Evolutionary conservation across 306 rosid genomes (phyloP), one percentile per base, ranked within the genome.

Genomic region (Castanea sativa): DNA sequence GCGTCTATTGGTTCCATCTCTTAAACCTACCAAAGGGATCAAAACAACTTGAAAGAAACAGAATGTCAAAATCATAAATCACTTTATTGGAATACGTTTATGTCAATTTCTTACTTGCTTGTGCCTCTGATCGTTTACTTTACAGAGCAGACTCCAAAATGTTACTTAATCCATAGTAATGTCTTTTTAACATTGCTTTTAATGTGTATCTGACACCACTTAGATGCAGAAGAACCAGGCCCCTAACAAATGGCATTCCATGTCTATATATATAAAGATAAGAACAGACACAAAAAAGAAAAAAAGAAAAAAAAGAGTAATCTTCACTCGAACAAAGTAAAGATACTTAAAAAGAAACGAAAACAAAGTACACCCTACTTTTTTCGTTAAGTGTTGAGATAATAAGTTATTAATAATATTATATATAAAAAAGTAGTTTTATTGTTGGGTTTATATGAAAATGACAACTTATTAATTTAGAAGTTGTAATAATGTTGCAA

Each of bases 1-100:
- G 74, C 87, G 69, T 88, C 83, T n/a, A 83, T 88, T 83, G 83
- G 82, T 79, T 83, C 89, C 88, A 73, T 83, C 80, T 73, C 79
- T 69, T 38, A 74, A 73, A 83, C 84, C 86, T 60, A 79, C 76
- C 85, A 82, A 84, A 60, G 69, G 75, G 72, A 84, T 81, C 80
- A 78, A 81, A 76, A 79, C 86, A 76, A 83, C 33, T 65, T 59
- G 73, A 83, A 81, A 81, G 55, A 78, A 81, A 71, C 79, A 73
- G 56, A 57, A 85, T 57, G 86, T 81, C 85, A 81, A 83, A 30
- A 79, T 85, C 83, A 64, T 21, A 38, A 41, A 70, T 52, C 58
- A 69, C 82, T 78, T 80, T 81, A 70, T 76, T 35, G 77, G 68
- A 71, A 79, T 74, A 55, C 43, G 52, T 56, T 38, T 12, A 45